phyloP scores from a whole-genome alignment of 2,329 filamentous ascomycete genomes.

The Claviceps sp. region DNA sequence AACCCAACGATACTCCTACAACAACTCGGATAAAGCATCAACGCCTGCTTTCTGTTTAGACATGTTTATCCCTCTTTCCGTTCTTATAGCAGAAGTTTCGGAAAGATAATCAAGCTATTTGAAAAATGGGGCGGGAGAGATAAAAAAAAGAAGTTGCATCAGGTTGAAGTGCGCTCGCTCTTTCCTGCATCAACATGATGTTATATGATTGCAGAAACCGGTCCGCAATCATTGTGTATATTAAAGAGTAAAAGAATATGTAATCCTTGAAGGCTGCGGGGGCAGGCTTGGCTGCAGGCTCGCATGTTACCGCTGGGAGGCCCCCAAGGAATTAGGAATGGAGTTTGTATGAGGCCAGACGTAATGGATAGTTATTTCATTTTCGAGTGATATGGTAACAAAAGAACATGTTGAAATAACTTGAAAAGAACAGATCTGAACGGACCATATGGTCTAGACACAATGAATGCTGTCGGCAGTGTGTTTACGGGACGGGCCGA shows the following conservation, averaged over 20 bases:
- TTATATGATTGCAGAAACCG: slow-evolving; percentile 1
- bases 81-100: background rate
- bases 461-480: too few relatives aligned
- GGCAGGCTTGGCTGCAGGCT: background rate
- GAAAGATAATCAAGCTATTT: background rate
- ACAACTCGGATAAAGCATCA: background rate
- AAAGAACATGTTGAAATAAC: background rate
- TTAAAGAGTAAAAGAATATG: background rate
- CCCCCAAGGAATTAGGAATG: background rate
- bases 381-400: background rate
- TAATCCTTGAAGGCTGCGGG: background rate
- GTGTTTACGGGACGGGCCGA: too few relatives aligned
- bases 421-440: background rate
- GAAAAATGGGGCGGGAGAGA: background rate
- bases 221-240: slow-evolving; percentile 1
- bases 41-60: background rate
- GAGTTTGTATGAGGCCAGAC: background rate
- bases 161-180: background rate
- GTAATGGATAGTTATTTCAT: background rate
- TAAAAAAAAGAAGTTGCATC: background rate
- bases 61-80: background rate
- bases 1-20: background rate
- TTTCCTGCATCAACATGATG: background rate
- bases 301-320: background rate
- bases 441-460: background rate